phyloP scores from a whole-genome alignment of 768 basidiomycete genomes.

The Asterophora lycoperdoides region DNA sequence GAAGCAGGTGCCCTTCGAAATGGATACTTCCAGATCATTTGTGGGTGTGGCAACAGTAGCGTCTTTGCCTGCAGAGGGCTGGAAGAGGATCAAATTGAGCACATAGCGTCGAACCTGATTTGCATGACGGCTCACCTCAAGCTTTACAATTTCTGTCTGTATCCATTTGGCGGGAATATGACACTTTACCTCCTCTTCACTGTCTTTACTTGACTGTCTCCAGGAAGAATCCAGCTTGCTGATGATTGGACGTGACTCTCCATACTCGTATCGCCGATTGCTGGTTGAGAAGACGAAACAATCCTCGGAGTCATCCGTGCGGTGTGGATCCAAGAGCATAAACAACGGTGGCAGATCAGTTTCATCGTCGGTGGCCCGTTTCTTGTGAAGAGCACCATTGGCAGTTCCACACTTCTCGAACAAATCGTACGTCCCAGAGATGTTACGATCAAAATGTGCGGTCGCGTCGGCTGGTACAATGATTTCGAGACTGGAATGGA shows the following conservation, averaged over 20 bases:
- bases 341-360: conserved; percentile 57
- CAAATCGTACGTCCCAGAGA: conserved; percentile 75
- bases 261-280: conserved; percentile 75
- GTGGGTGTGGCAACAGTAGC: conserved; percentile 67
- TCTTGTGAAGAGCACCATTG: conserved; percentile 77
- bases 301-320: conserved; percentile 74
- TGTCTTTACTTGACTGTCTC: conserved; percentile 61
- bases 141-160: conserved; percentile 36
- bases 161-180: conserved; percentile 68
- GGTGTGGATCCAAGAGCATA: conserved; percentile 83
- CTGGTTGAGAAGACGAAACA: conserved; percentile 81
- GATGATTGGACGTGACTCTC: conserved; percentile 73
- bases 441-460: conserved; percentile 64
- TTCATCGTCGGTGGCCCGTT: conserved; percentile 40
- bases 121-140: conserved; percentile 52
- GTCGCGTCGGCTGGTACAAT: conserved; percentile 46
- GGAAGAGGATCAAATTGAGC: conserved; percentile 3
- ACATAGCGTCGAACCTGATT: conserved; percentile 14
- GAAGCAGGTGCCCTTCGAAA: conserved; percentile 59
- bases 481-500: conserved; percentile 65
- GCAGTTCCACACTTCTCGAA: conserved; percentile 89
- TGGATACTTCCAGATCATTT: conserved; percentile 44
- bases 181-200: conserved; percentile 48
- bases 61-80: conserved; percentile 52
- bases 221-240: conserved; percentile 71